Evolutionary conservation across 768 basidiomycete genomes (phyloP).

Genomic region (Lactifluus piperatus): DNA sequence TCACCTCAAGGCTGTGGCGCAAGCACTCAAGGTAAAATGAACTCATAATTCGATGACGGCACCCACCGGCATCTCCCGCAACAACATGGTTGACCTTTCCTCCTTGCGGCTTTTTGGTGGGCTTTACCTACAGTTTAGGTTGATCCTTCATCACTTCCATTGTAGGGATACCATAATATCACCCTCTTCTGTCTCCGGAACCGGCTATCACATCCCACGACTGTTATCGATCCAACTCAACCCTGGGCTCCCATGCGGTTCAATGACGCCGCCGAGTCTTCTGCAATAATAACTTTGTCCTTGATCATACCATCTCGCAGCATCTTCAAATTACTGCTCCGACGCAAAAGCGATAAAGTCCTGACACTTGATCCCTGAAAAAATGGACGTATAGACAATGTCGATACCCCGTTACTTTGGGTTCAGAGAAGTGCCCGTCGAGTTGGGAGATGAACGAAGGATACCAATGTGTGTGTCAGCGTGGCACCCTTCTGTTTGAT

Average conservation of each 20-base stretch:
- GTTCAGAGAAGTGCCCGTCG: not conserved
- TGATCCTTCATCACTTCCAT: constrained; percentile 12
- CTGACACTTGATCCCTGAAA: not conserved
- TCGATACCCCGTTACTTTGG: not conserved
- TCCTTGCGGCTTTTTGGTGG: constrained; percentile 3
- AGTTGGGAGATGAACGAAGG: not conserved
- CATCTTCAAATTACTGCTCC: not conserved
- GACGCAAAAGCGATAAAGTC: not conserved
- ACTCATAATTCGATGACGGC: not conserved
- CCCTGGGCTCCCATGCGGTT: not conserved
- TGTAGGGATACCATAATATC: not conserved
- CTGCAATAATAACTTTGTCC: not conserved
- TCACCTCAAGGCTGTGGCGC: not conserved
- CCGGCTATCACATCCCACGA: not conserved
- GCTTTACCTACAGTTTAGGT: constrained; percentile 4
- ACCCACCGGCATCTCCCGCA: not conserved
- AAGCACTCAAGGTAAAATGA: not conserved
- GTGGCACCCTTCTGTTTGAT: constrained; percentile 1
- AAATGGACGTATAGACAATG: not conserved
- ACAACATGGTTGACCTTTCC: not conserved
- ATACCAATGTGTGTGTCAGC: not conserved
- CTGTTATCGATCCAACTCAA: constrained; percentile 9
- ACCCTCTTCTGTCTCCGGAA: constrained; percentile 3
- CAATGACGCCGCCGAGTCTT: not conserved
- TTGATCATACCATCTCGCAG: not conserved